A percentile compares a stretch with the other conserved stretches of the same genome.
These are phyloP conservation scores for Didymella sp. DNA, from an alignment of 2,329 filamentous ascomycete genomes.

Conservation along the genomic window DNA sequence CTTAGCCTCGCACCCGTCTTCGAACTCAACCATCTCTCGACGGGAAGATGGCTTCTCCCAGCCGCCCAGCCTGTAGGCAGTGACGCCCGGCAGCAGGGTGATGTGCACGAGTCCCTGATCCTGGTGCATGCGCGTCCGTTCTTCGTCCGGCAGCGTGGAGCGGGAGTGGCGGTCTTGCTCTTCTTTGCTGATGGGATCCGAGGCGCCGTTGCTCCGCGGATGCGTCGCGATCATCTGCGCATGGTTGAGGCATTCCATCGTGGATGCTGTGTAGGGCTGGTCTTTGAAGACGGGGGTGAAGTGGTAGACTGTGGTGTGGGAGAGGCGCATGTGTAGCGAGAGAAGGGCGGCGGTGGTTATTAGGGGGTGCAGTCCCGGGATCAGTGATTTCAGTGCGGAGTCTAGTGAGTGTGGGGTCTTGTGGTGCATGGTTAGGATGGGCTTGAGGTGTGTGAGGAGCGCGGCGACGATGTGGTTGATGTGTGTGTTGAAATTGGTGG, in stretches of 20 bases:
- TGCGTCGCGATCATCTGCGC: constrained; percentile 11
- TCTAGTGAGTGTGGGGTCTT: neutral
- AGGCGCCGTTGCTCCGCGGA: neutral
- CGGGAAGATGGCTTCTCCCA: constrained; percentile 28
- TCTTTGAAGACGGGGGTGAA: constrained; percentile 38
- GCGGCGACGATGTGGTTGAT: constrained; percentile 23
- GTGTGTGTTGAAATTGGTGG: constrained; percentile 34
- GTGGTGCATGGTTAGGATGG: constrained; percentile 24
- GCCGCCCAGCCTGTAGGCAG: constrained; percentile 36
- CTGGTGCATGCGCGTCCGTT: neutral
- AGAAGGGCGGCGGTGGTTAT: constrained; percentile 31
- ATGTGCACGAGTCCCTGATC: constrained; percentile 29
- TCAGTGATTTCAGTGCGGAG: neutral
- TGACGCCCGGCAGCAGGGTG: constrained; percentile 28
- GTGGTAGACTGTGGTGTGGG: constrained; percentile 38
- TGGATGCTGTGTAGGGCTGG: constrained; percentile 20
- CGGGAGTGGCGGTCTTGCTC: neutral
- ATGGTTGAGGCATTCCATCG: constrained; percentile 36
- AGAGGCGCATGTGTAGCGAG: constrained; percentile 35
- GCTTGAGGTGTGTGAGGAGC: constrained; percentile 31
- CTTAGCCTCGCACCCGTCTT: neutral
- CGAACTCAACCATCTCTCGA: neutral
- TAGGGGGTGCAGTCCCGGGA: neutral
- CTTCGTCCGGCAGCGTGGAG: neutral
- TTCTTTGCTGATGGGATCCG: neutral